phyloP scores from a whole-genome alignment of 2,329 filamentous ascomycete species.

The Xylaria polymorpha region DNA sequence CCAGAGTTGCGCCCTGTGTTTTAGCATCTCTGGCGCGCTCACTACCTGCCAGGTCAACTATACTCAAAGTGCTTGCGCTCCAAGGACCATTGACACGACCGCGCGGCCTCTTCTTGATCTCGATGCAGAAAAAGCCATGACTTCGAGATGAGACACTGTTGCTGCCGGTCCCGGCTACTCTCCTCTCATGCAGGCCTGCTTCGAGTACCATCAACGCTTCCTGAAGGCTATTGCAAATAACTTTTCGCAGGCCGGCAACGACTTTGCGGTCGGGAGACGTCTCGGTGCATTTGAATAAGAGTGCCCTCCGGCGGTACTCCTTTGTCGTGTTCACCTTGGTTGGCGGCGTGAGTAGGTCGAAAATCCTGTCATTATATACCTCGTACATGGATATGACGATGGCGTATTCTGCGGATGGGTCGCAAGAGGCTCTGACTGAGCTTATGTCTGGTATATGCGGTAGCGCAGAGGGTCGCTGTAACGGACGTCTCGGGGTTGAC shows the following conservation, averaged over 20 bases:
- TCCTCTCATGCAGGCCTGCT: conserved; percentile 85
- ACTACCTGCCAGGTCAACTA: conserved; percentile 93
- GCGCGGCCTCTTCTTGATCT: conserved; percentile 82
- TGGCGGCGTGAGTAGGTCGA: conserved; percentile 82
- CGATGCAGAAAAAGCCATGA: conserved; percentile 95
- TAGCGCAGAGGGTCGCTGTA: conserved; percentile 76
- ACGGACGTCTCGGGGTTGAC: conserved; percentile 69
- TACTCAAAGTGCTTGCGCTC: conserved; percentile 82
- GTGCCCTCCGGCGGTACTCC: conserved; percentile 77
- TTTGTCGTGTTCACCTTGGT: conserved; percentile 71
- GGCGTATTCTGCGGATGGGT: conserved; percentile 80
- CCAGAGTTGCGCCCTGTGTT: conserved; percentile 90
- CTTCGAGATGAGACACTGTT: conserved; percentile 93
- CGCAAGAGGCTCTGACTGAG: conserved; percentile 73
- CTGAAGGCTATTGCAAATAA: conserved; percentile 82
- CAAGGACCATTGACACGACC: conserved; percentile 69
- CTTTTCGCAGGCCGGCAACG: conserved; percentile 89
- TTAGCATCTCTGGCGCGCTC: conserved; percentile 94
- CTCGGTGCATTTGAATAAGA: conserved; percentile 94
- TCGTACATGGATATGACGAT: conserved; percentile 98
- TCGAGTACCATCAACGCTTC: conserved; percentile 93
- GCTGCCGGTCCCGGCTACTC: conserved; percentile 89
- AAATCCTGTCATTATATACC: conserved; percentile 98
- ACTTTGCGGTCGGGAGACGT: conserved; percentile 90
- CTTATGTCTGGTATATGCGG: conserved; percentile 81